Percentiles rank a stretch among this genome's conserved stretches.
Conservation (phyloP, 305 asterid species). For the Plantago coronopus region DNA sequence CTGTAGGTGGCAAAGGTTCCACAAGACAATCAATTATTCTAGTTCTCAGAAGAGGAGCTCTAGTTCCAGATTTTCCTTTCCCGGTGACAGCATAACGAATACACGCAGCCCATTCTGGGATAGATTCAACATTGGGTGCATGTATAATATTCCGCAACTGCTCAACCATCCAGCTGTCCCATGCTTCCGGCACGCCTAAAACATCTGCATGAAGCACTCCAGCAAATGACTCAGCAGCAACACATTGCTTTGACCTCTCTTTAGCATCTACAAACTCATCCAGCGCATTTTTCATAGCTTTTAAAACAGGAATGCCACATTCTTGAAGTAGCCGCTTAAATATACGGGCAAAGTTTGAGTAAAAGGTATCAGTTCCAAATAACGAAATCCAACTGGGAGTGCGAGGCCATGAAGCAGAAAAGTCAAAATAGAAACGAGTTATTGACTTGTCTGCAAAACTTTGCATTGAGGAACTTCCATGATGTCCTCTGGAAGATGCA, state of each 20-base stretch:
- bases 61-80: conserved; percentile 80
- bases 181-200: conserved; percentile 75
- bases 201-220: conserved; percentile 97
- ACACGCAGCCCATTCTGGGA: conserved; percentile 95
- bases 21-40: conserved; percentile 82
- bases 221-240: conserved; percentile 98
- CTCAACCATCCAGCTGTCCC: conserved; percentile 89
- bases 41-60: conserved; percentile 75
- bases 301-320: conserved; percentile 88
- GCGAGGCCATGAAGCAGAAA: conserved; percentile 99
- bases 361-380: conserved; percentile 76
- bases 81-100: conserved; percentile 97
- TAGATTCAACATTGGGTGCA: conserved; percentile 88
- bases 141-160: conserved; percentile 69
- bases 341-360: conserved; percentile 85
- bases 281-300: conserved; percentile 62
- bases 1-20: conserved; percentile 77
- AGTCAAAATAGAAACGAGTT: conserved; percentile 91
- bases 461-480: conserved; percentile 78
- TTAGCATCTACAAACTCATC: conserved; percentile 75
- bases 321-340: conserved; percentile 93
- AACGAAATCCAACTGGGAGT: conserved; percentile 97
- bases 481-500: conserved; percentile 73
- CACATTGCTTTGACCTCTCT: conserved; percentile 98
- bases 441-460: conserved; percentile 91